Percentiles rank a stretch among this genome's conserved stretches.
Conservation (phyloP, 108 stramenopile species). For the Fragilaria radians region DNA sequence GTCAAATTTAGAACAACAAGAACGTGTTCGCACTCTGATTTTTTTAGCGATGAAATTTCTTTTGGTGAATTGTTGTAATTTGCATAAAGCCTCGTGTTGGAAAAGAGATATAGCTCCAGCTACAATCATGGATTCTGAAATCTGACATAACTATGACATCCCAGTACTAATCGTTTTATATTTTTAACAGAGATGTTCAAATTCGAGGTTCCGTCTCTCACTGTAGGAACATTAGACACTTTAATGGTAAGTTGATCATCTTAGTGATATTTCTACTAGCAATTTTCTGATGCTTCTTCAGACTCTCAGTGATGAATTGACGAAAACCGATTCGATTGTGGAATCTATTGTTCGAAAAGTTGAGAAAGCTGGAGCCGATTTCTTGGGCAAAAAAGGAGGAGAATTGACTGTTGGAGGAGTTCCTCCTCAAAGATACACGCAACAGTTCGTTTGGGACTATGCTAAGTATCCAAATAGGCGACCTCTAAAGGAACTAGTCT, state of each 20-base stretch:
- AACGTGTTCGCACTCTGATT: too few species aligned
- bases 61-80: too few species aligned
- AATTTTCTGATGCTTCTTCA: constrained; percentile 5
- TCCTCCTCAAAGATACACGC: constrained; percentile 74
- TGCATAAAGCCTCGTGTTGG: too few species aligned
- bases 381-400: constrained; percentile 47
- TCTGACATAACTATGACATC: too few species aligned
- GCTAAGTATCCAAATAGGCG: constrained; percentile 89
- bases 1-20: too few species aligned
- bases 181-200: constrained; percentile 79
- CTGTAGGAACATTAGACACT: constrained; percentile 86
- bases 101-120: too few species aligned
- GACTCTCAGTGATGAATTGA: constrained; percentile 80
- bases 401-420: constrained; percentile 81
- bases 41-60: too few species aligned
- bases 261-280: constrained; percentile 2
- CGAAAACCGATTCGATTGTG: constrained; percentile 73
- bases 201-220: constrained; percentile 90
- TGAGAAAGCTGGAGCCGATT: constrained; percentile 71
- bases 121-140: too few species aligned
- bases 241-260: constrained; percentile 55
- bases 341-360: constrained; percentile 88
- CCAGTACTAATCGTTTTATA: too few species aligned
- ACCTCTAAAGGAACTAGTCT: constrained; percentile 80
- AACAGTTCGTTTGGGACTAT: constrained; percentile 92